phyloP scores from a whole-genome alignment of 2,329 filamentous ascomycete genomes.

The Mariannaea sp. region DNA sequence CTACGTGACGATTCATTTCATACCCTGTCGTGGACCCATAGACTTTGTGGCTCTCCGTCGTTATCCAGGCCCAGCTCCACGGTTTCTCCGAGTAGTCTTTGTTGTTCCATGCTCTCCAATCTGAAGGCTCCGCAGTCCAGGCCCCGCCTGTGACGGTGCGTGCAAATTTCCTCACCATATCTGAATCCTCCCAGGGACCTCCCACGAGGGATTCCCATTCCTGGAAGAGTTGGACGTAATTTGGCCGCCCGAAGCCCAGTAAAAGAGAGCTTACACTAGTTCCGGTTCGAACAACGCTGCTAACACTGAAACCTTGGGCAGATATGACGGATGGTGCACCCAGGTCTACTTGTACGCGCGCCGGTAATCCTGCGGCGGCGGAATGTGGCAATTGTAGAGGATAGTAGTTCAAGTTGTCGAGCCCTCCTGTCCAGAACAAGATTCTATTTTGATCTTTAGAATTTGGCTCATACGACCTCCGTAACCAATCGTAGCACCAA shows the following conservation, averaged over 20 bases:
- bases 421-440: conserved; percentile 17
- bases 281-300: conserved; percentile 8
- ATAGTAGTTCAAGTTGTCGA: conserved; percentile 14
- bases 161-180: conserved; percentile 7
- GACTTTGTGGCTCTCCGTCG: not conserved
- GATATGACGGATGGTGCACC: conserved; percentile 13
- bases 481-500: conserved; percentile 18
- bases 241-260: conserved; percentile 15
- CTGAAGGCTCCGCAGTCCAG: conserved; percentile 3
- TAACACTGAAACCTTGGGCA: conserved; percentile 5
- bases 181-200: conserved; percentile 12
- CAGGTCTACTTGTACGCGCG: conserved; percentile 2
- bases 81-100: conserved; percentile 16
- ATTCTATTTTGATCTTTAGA: not conserved
- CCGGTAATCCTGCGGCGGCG: conserved; percentile 15
- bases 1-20: conserved; percentile 9
- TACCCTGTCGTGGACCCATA: conserved; percentile 12
- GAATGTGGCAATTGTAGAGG: conserved; percentile 8
- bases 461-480: conserved; percentile 11
- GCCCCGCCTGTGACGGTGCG: conserved; percentile 15
- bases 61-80: conserved; percentile 1
- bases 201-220: conserved; percentile 15
- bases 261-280: conserved; percentile 1
- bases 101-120: conserved; percentile 19
- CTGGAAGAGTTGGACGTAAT: conserved; percentile 15